Evolutionary conservation across 345 rosid species (phyloP).

Genomic region (thale cress (Arabidopsis thaliana)): DNA sequence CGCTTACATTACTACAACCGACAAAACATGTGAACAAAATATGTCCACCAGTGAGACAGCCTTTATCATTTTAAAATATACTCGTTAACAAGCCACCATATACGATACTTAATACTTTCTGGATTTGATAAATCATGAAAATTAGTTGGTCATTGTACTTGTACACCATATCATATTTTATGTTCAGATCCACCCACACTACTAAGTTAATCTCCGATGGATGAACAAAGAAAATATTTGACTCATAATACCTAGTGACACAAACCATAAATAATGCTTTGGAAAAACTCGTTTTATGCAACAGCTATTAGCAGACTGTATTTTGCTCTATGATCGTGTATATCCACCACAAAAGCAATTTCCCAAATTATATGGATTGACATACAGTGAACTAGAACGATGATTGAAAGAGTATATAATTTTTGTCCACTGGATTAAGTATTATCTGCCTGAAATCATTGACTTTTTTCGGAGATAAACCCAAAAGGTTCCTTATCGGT

Average conservation of each 20-base stretch:
- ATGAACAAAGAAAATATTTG: background rate
- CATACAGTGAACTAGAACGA: slow-evolving; percentile 23
- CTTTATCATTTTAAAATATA: slow-evolving; percentile 27
- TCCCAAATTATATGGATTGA: slow-evolving; percentile 6
- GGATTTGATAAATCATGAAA: slow-evolving; percentile 22
- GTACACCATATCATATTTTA: slow-evolving; percentile 10
- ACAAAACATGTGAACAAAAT: slow-evolving; percentile 41
- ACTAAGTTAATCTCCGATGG: background rate
- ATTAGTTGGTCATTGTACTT: slow-evolving; percentile 9
- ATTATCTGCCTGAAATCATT: slow-evolving; percentile 31
- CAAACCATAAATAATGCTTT: too few relatives aligned
- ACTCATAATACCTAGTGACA: too few relatives aligned
- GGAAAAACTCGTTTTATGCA: background rate
- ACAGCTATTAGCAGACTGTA: background rate
- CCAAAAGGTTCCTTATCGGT: slow-evolving; percentile 31
- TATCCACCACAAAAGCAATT: background rate
- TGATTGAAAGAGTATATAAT: background rate
- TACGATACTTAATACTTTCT: background rate
- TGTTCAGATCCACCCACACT: slow-evolving; percentile 21
- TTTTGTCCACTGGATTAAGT: slow-evolving; percentile 10
- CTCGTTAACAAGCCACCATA: slow-evolving; percentile 31
- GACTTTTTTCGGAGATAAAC: slow-evolving; percentile 40
- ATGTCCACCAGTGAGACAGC: slow-evolving; percentile 40
- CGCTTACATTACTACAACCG: slow-evolving; percentile 35
- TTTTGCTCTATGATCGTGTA: background rate